Evolutionary conservation across 805 yeast genomes (phyloP).

Genomic region (Candida krabiensis): DNA sequence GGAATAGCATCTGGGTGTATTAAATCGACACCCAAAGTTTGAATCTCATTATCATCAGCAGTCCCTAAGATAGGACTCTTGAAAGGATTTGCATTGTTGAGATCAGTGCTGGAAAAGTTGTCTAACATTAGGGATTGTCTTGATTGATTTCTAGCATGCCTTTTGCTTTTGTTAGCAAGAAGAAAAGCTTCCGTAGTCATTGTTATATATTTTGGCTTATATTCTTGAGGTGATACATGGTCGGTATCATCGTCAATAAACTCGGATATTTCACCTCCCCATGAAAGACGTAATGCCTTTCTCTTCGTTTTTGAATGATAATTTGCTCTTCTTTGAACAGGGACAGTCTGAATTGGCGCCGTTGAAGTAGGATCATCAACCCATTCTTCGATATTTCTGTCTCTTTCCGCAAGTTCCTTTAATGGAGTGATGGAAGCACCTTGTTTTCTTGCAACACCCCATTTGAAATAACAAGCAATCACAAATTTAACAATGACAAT

Average conservation of each 20-base stretch:
- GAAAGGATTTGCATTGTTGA: conserved; percentile 35
- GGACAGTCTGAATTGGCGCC: conserved; percentile 54
- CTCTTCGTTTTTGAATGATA: conserved; percentile 35
- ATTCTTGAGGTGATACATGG: conserved; percentile 20
- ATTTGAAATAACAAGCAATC: conserved; percentile 85
- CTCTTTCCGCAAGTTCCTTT: conserved; percentile 61
- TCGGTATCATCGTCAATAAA: conserved; percentile 17
- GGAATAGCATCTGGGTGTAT: conserved; percentile 80
- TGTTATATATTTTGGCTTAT: conserved; percentile 51
- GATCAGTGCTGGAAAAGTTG: conserved; percentile 17
- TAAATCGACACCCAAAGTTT: conserved; percentile 55
- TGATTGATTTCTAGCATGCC: conserved; percentile 10
- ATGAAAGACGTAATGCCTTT: conserved; percentile 36
- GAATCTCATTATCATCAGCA: conserved; percentile 37
- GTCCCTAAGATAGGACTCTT: conserved; percentile 17
- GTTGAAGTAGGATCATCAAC: conserved; percentile 58
- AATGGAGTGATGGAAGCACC: conserved; percentile 64
- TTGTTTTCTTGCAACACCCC: conserved; percentile 76
- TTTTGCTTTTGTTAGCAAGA: conserved; percentile 18
- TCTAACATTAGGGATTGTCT: conserved; percentile 13
- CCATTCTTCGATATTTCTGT: conserved; percentile 80
- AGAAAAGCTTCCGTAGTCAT: conserved; percentile 62
- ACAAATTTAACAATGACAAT: conserved; percentile 75
- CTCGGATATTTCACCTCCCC: conserved; percentile 40
- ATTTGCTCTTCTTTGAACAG: conserved; percentile 52